Conservation (phyloP, 2,329 filamentous ascomycete genomes). For the Pseudogymnoascus sp. region DNA sequence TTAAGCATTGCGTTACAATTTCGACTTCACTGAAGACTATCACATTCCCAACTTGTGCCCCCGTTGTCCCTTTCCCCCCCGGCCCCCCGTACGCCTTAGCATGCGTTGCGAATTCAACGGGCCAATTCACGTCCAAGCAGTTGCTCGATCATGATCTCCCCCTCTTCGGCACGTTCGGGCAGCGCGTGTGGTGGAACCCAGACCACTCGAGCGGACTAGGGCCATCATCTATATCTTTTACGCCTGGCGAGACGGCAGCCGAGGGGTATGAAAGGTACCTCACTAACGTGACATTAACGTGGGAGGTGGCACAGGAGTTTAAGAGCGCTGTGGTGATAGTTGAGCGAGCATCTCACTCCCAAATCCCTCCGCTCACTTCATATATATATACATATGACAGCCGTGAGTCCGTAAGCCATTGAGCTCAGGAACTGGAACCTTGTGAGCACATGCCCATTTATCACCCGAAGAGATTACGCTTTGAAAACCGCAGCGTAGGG, state of each 20-base stretch:
- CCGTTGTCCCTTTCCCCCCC: too few relatives aligned
- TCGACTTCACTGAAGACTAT: too few relatives aligned
- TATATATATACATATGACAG: background rate
- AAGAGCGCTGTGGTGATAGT: conserved; percentile 46
- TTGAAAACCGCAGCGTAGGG: conserved; percentile 23
- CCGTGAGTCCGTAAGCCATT: conserved; percentile 25
- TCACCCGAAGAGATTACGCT: conserved; percentile 26
- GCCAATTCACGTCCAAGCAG: conserved; percentile 37
- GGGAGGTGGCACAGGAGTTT: conserved; percentile 43
- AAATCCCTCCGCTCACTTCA: background rate
- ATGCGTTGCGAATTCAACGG: background rate
- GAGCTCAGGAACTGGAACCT: conserved; percentile 30
- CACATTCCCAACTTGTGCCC: too few relatives aligned
- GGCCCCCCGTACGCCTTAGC: too few relatives aligned
- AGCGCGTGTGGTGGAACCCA: conserved; percentile 45
- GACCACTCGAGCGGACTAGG: conserved; percentile 46
- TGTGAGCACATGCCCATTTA: conserved; percentile 18
- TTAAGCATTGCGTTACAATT: too few relatives aligned
- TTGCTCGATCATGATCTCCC: conserved; percentile 51
- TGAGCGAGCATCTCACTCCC: too few relatives aligned
- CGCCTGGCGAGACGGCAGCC: conserved; percentile 44
- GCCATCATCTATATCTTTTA: conserved; percentile 47
- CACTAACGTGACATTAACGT: conserved; percentile 41
- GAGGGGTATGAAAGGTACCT: conserved; percentile 41
- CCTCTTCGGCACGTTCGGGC: conserved; percentile 45